Evolutionary conservation across 1,284 basidiomycete species (phyloP).

Genomic region (Puccinia brachypodii): DNA sequence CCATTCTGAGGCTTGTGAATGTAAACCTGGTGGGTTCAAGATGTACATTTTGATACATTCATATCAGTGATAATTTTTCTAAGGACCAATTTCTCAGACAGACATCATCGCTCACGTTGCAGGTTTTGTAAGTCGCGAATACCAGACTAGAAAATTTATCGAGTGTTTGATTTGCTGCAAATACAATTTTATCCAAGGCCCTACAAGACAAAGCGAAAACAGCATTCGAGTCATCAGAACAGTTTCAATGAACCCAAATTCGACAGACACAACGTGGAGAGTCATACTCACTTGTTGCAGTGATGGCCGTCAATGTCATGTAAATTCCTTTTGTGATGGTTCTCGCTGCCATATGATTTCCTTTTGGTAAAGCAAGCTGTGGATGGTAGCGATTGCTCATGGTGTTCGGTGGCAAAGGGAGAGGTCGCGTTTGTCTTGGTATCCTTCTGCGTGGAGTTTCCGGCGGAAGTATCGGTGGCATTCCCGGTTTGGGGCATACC

Average conservation of each 20-base stretch:
- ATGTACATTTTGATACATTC: neutral
- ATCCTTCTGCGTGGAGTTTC: neutral
- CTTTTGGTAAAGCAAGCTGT: neutral
- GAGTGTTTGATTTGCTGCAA: neutral
- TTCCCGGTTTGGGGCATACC: neutral
- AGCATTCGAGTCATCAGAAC: neutral
- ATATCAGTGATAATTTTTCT: neutral
- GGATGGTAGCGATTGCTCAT: neutral
- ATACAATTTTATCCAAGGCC: slow-evolving; percentile 2
- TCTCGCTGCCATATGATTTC: neutral
- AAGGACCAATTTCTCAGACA: neutral
- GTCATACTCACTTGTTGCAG: neutral
- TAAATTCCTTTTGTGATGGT: neutral
- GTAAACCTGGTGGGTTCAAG: neutral
- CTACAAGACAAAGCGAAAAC: neutral
- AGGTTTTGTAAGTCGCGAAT: neutral
- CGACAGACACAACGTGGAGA: neutral
- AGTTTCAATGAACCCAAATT: neutral
- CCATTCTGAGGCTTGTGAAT: neutral
- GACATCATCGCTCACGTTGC: neutral
- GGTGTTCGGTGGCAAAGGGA: neutral
- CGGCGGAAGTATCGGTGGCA: neutral
- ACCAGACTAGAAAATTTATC: neutral
- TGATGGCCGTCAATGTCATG: neutral
- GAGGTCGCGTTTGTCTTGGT: neutral